Evolutionary conservation across 2,329 filamentous ascomycete genomes (phyloP).

Genomic region (Cytospora schulzeri): DNA sequence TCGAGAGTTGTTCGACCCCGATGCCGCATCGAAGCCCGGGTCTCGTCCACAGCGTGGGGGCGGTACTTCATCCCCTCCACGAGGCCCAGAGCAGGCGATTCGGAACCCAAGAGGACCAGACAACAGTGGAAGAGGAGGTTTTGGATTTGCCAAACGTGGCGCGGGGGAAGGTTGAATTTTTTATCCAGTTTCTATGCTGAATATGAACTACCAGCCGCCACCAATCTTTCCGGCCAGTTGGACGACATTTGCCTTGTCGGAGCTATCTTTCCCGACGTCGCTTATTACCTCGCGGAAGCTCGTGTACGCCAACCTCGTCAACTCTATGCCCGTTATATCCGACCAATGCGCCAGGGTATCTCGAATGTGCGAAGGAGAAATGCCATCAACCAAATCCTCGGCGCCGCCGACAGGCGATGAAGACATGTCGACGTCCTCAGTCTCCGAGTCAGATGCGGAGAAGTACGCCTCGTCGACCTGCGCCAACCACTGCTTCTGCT

Average conservation of each 20-base stretch:
- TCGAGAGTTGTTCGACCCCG: conserved; percentile 77
- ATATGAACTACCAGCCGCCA: conserved; percentile 76
- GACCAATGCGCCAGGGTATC: conserved; percentile 78
- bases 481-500: conserved; percentile 84
- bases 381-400: conserved; percentile 58
- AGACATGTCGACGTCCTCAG: conserved; percentile 32
- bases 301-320: conserved; percentile 77
- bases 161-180: conserved; percentile 48
- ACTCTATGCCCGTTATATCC: conserved; percentile 66
- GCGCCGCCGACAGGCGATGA: conserved; percentile 33
- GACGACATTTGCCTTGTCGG: conserved; percentile 78
- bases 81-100: conserved; percentile 68
- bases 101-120: conserved; percentile 79
- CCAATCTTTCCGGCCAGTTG: conserved; percentile 89
- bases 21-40: conserved; percentile 66
- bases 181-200: conserved; percentile 33
- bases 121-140: conserved; percentile 73
- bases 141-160: conserved; percentile 72
- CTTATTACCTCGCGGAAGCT: conserved; percentile 92
- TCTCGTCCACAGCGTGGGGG: conserved; percentile 47
- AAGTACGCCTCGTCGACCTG: conserved; percentile 90
- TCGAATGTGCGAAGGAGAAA: conserved; percentile 67
- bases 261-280: conserved; percentile 80
- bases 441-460: conserved; percentile 64
- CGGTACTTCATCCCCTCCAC: conserved; percentile 45